Evolutionary conservation across 257 asterid species (phyloP).

Genomic region (Pogostemon cablin): DNA sequence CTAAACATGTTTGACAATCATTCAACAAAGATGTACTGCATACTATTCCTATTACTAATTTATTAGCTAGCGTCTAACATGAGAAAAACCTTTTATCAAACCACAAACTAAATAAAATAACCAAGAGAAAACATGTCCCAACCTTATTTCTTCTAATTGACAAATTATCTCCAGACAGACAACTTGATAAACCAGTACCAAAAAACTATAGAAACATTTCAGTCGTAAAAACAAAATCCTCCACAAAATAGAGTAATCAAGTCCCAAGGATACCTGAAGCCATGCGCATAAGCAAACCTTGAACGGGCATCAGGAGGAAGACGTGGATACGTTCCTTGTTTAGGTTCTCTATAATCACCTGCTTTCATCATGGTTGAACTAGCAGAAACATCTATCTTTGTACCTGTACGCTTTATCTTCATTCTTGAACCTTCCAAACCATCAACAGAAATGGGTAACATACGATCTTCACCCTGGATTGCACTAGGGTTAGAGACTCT

Average conservation of each 20-base stretch:
- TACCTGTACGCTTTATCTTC: constrained; percentile 93
- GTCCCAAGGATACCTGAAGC: constrained; percentile 62
- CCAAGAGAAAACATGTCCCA: constrained; percentile 6
- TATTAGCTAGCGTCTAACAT: constrained; percentile 11
- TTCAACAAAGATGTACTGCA: neutral
- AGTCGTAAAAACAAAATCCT: constrained; percentile 15
- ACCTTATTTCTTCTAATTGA: neutral
- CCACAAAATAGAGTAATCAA: constrained; percentile 23
- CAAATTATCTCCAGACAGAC: constrained; percentile 20
- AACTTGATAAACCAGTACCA: constrained; percentile 10
- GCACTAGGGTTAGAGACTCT: constrained; percentile 59
- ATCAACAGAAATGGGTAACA: constrained; percentile 60
- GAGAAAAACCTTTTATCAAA: constrained; percentile 15
- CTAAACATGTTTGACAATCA: neutral
- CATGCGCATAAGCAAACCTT: constrained; percentile 66
- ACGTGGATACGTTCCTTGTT: constrained; percentile 71
- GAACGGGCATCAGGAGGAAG: constrained; percentile 65
- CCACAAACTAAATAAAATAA: constrained; percentile 17
- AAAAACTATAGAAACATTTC: constrained; percentile 20
- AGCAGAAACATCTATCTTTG: constrained; percentile 66
- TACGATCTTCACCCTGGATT: constrained; percentile 66
- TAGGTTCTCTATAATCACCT: constrained; percentile 66
- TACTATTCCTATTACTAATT: neutral
- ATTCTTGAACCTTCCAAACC: constrained; percentile 93
- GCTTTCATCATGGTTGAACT: constrained; percentile 53